These are phyloP conservation scores for Neoboletus brunneissimus DNA, from an alignment of 768 basidiomycete species.

Conservation along the genomic window DNA sequence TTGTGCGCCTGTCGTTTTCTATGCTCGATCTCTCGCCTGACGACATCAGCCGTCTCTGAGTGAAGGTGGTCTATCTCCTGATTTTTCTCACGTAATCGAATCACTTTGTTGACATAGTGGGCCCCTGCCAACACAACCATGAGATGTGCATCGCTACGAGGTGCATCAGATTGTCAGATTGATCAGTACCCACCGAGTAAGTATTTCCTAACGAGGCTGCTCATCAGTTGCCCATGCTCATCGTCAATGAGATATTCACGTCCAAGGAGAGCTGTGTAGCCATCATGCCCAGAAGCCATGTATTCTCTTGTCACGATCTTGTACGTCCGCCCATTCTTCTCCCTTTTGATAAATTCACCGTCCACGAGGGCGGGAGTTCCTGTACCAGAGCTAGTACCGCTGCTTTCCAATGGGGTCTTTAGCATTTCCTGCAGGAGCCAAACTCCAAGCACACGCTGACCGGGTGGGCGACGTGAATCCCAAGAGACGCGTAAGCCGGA, in stretches of 20 bases:
- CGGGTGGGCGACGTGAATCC: slow-evolving; percentile 75
- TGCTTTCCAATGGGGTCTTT: slow-evolving; percentile 19
- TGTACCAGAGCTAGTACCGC: slow-evolving; percentile 19
- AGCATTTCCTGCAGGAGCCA: slow-evolving; percentile 49
- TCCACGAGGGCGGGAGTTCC: slow-evolving; percentile 38
- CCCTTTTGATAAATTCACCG: slow-evolving; percentile 52
- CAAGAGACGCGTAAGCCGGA: slow-evolving; percentile 82
- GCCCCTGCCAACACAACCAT: slow-evolving; percentile 47
- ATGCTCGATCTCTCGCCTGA: slow-evolving; percentile 48
- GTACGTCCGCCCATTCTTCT: slow-evolving; percentile 57
- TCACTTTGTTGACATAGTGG: slow-evolving; percentile 68
- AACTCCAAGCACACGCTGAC: slow-evolving; percentile 70
- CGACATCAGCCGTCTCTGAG: slow-evolving; percentile 41
- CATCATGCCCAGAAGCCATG: slow-evolving; percentile 82
- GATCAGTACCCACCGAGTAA: slow-evolving; percentile 56
- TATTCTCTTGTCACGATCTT: slow-evolving; percentile 85
- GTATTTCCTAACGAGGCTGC: slow-evolving; percentile 77
- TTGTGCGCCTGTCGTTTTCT: slow-evolving; percentile 30
- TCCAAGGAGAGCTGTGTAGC: slow-evolving; percentile 66
- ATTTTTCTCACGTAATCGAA: slow-evolving; percentile 35
- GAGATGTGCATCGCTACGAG: background rate
- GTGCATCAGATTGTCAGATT: background rate
- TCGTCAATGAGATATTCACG: slow-evolving; percentile 74
- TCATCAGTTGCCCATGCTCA: slow-evolving; percentile 78
- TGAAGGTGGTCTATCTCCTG: slow-evolving; percentile 36